phyloP scores from a whole-genome alignment of 2,329 filamentous ascomycete species.

The Monosporascus sp. region DNA sequence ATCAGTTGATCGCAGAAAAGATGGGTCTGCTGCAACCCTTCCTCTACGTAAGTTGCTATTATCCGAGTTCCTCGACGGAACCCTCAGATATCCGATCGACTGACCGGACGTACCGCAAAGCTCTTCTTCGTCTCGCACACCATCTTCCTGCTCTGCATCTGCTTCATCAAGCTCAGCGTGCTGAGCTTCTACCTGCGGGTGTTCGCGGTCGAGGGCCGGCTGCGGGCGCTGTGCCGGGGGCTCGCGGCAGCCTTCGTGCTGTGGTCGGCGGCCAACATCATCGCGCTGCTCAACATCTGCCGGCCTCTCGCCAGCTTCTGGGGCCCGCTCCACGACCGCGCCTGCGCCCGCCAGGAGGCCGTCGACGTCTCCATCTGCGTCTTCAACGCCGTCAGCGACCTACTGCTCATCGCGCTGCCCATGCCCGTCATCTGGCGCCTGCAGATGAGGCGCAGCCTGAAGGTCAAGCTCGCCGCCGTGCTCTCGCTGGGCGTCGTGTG shows the following conservation, averaged over 20 bases:
- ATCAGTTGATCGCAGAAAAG: too few species aligned
- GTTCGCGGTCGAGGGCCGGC: constrained; percentile 13
- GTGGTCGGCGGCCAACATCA: constrained; percentile 8
- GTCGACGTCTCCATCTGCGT: constrained; percentile 22
- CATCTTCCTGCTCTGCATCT: constrained; percentile 25
- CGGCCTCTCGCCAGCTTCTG: constrained; percentile 6
- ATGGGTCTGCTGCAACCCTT: too few species aligned
- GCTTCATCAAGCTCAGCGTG: constrained; percentile 29
- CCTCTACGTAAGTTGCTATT: too few species aligned
- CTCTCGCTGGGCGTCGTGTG: constrained; percentile 38
- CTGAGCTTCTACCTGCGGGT: constrained; percentile 29
- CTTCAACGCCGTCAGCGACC: constrained; percentile 40
- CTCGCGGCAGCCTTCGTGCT: constrained; percentile 19
- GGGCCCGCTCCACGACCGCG: constrained; percentile 19
- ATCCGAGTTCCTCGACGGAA: too few species aligned
- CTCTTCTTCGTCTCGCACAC: constrained; percentile 26
- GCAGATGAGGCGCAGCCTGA: constrained; percentile 35
- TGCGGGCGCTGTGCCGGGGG: constrained; percentile 2
- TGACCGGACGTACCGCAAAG: constrained; percentile 7
- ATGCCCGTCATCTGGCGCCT: constrained; percentile 41
- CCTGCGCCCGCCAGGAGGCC: constrained; percentile 23
- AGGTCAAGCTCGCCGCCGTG: constrained; percentile 34
- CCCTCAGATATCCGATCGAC: too few species aligned
- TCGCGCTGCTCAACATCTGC: constrained; percentile 13
- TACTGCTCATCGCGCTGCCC: constrained; percentile 40